Evolutionary conservation across 768 basidiomycete genomes (phyloP).

Genomic region (Rhizopogon vesiculosus): DNA sequence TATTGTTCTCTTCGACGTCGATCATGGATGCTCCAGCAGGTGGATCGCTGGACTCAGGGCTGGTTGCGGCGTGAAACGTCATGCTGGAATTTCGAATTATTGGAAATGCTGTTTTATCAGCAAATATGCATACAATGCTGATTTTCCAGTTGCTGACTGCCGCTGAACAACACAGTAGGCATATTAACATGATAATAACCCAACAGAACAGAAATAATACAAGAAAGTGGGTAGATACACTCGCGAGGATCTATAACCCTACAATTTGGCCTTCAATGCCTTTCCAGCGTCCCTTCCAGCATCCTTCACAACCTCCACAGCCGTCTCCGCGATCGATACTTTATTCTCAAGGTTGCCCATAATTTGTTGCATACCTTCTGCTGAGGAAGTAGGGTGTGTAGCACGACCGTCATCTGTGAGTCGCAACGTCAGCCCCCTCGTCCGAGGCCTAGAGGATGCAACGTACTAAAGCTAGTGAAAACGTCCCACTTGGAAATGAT

Average conservation of each 20-base stretch:
- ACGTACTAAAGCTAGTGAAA: slow-evolving; percentile 81
- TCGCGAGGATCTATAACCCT: slow-evolving; percentile 3
- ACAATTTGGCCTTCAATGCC: slow-evolving; percentile 49
- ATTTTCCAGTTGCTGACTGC: too few species aligned
- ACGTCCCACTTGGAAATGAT: slow-evolving; percentile 73
- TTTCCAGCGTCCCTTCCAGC: slow-evolving; percentile 42
- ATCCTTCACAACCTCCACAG: slow-evolving; percentile 48
- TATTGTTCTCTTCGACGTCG: too few species aligned
- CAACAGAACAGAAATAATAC: not conserved
- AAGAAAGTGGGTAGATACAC: not conserved
- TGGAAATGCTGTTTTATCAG: too few species aligned
- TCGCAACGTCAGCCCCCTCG: not conserved
- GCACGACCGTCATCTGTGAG: slow-evolving; percentile 70
- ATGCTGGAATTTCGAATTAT: too few species aligned
- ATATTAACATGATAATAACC: not conserved
- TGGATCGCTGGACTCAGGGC: too few species aligned
- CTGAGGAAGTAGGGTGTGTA: slow-evolving; percentile 70
- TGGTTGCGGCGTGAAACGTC: too few species aligned
- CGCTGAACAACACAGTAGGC: too few species aligned
- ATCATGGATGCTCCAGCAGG: too few species aligned
- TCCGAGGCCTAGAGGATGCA: not conserved
- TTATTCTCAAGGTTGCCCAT: slow-evolving; percentile 52
- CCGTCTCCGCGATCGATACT: not conserved
- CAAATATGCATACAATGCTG: too few species aligned
- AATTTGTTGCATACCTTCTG: slow-evolving; percentile 77